A percentile compares a stretch with the other conserved stretches of the same genome.
Evolutionary conservation across 768 basidiomycete genomes (phyloP).

Genomic region (Pisolithus microcarpus): DNA sequence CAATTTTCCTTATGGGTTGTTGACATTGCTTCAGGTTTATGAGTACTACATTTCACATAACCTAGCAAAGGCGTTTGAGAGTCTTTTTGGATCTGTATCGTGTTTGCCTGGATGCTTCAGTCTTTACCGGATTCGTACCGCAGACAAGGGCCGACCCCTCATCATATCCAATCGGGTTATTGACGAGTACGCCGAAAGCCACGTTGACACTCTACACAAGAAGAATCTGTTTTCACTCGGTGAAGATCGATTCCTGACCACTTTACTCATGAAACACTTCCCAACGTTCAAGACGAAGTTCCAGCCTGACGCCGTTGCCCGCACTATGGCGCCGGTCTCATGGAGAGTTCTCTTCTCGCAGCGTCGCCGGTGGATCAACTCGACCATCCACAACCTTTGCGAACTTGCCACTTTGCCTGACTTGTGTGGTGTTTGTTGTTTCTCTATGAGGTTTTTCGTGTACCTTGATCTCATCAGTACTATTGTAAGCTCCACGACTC

Average conservation of each 20-base stretch:
- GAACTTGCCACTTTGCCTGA: slow-evolving; percentile 58
- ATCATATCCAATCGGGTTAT: slow-evolving; percentile 69
- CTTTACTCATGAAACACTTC: slow-evolving; percentile 64
- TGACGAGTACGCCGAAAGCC: slow-evolving; percentile 59
- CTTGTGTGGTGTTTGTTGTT: slow-evolving; percentile 62
- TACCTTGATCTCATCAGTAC: slow-evolving; percentile 62
- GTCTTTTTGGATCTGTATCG: slow-evolving; percentile 61
- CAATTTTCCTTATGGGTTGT: neutral
- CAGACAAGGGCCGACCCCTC: slow-evolving; percentile 65
- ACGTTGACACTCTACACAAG: slow-evolving; percentile 65
- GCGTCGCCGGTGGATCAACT: slow-evolving; percentile 70
- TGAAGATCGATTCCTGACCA: slow-evolving; percentile 67
- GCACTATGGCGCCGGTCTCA: slow-evolving; percentile 57
- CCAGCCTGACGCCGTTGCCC: slow-evolving; percentile 54
- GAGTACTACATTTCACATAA: slow-evolving; percentile 66
- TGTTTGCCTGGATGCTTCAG: slow-evolving; percentile 71
- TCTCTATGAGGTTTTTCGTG: slow-evolving; percentile 70
- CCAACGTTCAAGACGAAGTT: slow-evolving; percentile 66
- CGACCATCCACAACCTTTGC: slow-evolving; percentile 61
- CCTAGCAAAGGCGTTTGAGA: slow-evolving; percentile 62
- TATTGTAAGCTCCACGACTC: slow-evolving; percentile 31
- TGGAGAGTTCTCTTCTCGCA: slow-evolving; percentile 59
- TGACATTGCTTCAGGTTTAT: slow-evolving; percentile 39
- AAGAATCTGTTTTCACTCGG: slow-evolving; percentile 65
- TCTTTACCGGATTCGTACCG: slow-evolving; percentile 63